Evolutionary conservation across 2,329 filamentous ascomycete genomes (phyloP).

Genomic region (Huntiella decipiens): DNA sequence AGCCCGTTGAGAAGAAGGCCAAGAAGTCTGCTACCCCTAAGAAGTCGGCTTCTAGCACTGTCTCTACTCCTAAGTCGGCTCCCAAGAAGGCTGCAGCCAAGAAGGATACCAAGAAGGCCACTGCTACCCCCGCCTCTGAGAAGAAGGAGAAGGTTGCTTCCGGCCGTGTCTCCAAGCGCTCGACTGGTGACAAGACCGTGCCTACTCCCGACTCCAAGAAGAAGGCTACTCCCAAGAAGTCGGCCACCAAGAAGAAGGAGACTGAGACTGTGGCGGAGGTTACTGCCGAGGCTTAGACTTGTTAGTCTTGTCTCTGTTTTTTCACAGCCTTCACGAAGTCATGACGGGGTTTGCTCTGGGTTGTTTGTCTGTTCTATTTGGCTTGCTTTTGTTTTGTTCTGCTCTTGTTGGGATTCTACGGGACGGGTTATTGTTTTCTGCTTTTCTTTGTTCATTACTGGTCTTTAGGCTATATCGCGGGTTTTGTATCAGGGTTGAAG

Average conservation of each 20-base stretch:
- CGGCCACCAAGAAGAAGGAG: slow-evolving; percentile 26
- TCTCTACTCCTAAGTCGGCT: slow-evolving; percentile 16
- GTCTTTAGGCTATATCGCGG: too few species aligned
- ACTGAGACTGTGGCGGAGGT: slow-evolving; percentile 4
- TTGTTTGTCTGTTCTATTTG: background rate
- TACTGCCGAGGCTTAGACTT: slow-evolving; percentile 3
- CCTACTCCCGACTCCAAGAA: slow-evolving; percentile 12
- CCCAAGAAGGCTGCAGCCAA: slow-evolving; percentile 19
- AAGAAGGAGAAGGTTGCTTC: slow-evolving; percentile 14
- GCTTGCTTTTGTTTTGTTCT: background rate
- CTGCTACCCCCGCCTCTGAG: slow-evolving; percentile 19
- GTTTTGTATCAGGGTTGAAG: too few species aligned
- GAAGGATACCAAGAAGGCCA: slow-evolving; percentile 40
- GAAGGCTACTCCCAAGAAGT: slow-evolving; percentile 25
- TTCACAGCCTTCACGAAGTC: slow-evolving; percentile 11
- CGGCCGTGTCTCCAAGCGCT: slow-evolving; percentile 15
- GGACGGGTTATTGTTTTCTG: too few species aligned
- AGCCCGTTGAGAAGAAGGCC: slow-evolving; percentile 41
- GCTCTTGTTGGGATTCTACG: too few species aligned
- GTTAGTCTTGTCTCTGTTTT: background rate
- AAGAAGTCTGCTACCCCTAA: slow-evolving; percentile 18
- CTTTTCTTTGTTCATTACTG: too few species aligned
- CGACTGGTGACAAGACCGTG: slow-evolving; percentile 15
- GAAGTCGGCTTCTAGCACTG: slow-evolving; percentile 16
- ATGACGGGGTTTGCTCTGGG: background rate